Conservation (phyloP, 371 early-diverging fungal species). For the Neoconidiobolus thromboides region DNA sequence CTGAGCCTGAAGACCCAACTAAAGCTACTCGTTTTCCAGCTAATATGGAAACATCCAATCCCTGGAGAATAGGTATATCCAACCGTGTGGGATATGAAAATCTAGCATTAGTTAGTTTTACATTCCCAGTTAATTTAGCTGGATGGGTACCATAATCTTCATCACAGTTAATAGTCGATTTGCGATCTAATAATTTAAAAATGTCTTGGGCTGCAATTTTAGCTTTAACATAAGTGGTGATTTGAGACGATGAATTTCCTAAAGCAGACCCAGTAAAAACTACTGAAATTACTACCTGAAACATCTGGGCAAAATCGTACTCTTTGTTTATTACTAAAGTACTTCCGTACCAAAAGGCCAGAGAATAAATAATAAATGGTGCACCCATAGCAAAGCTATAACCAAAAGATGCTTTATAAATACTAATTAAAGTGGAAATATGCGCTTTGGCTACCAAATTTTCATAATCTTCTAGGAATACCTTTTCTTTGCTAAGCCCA, state of each 20-base stretch:
- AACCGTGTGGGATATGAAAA: conserved; percentile 55
- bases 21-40: conserved; percentile 34
- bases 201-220: conserved; percentile 56
- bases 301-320: conserved; percentile 15
- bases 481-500: conserved; percentile 60
- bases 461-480: conserved; percentile 28
- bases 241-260: conserved; percentile 24
- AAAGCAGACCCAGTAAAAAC: conserved; percentile 19
- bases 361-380: conserved; percentile 42
- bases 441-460: conserved; percentile 13
- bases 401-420: conserved; percentile 22
- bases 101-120: conserved; percentile 38
- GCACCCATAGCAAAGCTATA: conserved; percentile 40
- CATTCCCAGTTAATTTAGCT: conserved; percentile 23
- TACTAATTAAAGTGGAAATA: conserved; percentile 3
- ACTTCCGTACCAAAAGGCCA: conserved; percentile 66
- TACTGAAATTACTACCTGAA: conserved; percentile 47
- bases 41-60: conserved; percentile 36
- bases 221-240: conserved; percentile 21
- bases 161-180: conserved; percentile 22
- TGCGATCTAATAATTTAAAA: conserved; percentile 40
- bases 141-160: conserved; percentile 20
- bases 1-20: conserved; percentile 23
- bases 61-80: conserved; percentile 33
- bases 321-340: conserved; percentile 16